phyloP scores from a whole-genome alignment of 192 early-diverging fungal genomes.

The Glomus cerebriforme region DNA sequence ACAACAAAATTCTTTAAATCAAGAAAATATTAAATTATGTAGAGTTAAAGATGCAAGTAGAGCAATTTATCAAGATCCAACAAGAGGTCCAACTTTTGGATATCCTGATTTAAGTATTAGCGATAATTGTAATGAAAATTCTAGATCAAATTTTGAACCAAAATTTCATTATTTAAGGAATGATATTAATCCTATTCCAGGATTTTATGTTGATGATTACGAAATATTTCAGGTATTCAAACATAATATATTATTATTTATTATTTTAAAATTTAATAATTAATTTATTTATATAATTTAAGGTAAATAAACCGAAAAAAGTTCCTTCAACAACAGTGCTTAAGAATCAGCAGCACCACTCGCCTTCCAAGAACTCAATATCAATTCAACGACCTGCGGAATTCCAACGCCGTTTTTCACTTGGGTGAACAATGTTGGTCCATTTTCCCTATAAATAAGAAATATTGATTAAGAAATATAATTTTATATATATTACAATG shows the following conservation, averaged over 20 bases:
- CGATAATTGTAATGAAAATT: not conserved
- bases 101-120: not conserved
- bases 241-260: not conserved
- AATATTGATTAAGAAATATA: not conserved
- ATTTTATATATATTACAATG: not conserved
- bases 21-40: not conserved
- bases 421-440: conserved; percentile 91
- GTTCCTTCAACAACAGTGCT: not conserved
- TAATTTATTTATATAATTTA: not conserved
- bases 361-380: conserved; percentile 64
- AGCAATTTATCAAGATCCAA: not conserved
- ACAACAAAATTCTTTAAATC: not conserved
- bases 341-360: conserved; percentile 44
- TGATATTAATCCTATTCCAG: not conserved
- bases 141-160: not conserved
- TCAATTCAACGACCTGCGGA: conserved; percentile 75
- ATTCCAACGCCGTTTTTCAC: conserved; percentile 89
- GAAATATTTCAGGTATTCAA: not conserved
- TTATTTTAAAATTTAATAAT: not conserved
- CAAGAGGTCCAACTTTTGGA: not conserved
- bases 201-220: not conserved
- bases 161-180: not conserved
- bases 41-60: not conserved
- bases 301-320: not conserved
- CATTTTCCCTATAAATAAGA: conserved; percentile 56